Evolutionary conservation across 495 filamentous ascomycete species (phyloP), one percentile per base, ranked within the genome.

Genomic region (Daldinia bambusicola): DNA sequence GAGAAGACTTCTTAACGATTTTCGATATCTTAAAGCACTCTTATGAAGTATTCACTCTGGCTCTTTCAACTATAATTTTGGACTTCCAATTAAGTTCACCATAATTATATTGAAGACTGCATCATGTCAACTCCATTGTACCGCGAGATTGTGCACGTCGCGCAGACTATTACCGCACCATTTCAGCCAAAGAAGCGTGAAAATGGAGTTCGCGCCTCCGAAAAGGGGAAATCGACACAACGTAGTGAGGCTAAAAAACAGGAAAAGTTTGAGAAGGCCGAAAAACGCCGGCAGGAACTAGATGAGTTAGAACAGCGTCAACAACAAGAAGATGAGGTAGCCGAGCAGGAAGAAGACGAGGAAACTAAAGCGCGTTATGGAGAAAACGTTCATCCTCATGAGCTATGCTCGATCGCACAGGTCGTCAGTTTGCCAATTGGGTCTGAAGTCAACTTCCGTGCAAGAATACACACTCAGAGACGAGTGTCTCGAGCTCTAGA

Each of bases 401-500:
- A 77, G 41, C 70, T 68, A 51, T 68, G 57, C 34, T 68, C 65
- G 4, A 37, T 68, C 9, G 37, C 31, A 6, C 50, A 62, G 16
- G 32, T 68, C 5, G 37, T 40, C 20, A 31, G 36, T 14, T 12
- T 68, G 18, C 48, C 57, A 26, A 45, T 52, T 30, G 59, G 59
- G 66, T 83, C 89, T 73, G 86, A 90, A 63, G 84, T 93, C 40
- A 85, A 87, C 12, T 90, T 95, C 75, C 85, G 92, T 36, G 92
- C 91, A 14, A 86, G 92, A 67, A 85, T 94, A 31, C 90, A 93
- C 74, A 93, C 91, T 79, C 81, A 90, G 37, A 84, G 92, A 68
- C 88, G 89, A 51, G 87, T 94, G 83, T 91, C 90, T 71, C 88
- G 89, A 55, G 91, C 92, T 72, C 81, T 94, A 71, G 89, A 88